Evolutionary conservation across 2,329 filamentous ascomycete species (phyloP).

Genomic region (Xylaria sp.): DNA sequence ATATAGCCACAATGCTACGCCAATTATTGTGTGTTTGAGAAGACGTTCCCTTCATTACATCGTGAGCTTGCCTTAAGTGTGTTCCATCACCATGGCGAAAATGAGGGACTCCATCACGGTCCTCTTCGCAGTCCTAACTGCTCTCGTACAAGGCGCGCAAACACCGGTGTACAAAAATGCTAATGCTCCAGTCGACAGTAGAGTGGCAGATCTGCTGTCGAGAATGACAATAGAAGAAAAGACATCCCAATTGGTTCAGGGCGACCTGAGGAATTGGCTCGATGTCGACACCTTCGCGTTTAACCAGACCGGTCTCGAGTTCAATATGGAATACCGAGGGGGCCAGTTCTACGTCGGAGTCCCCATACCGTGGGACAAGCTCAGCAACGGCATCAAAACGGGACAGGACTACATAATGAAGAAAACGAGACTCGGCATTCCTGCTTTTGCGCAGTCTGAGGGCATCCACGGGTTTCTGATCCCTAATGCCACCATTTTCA

Average conservation of each 20-base stretch:
- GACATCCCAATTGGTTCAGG: conserved; percentile 74
- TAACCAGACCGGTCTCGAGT: conserved; percentile 73
- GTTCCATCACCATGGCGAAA: conserved; percentile 29
- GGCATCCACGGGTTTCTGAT: conserved; percentile 79
- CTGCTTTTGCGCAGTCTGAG: conserved; percentile 78
- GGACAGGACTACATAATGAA: conserved; percentile 76
- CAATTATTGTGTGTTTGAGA: conserved; percentile 6
- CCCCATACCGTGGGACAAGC: conserved; percentile 70
- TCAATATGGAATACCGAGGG: conserved; percentile 73
- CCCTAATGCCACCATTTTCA: conserved; percentile 81
- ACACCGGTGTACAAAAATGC: conserved; percentile 71
- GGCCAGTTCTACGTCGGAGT: conserved; percentile 79
- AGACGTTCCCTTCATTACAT: neutral
- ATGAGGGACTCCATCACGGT: conserved; percentile 41
- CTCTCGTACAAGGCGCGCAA: conserved; percentile 42
- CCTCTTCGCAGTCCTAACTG: conserved; percentile 37
- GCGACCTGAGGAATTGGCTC: conserved; percentile 79
- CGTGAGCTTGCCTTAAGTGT: conserved; percentile 16
- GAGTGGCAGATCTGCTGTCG: conserved; percentile 74
- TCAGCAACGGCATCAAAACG: conserved; percentile 70
- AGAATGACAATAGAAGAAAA: conserved; percentile 83
- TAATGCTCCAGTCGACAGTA: conserved; percentile 68
- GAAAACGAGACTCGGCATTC: conserved; percentile 75
- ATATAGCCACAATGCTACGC: conserved; percentile 32
- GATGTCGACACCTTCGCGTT: conserved; percentile 73